Evolutionary conservation across 2,329 filamentous ascomycete species (phyloP), one percentile per base, ranked within the genome.

Genomic region (Xylaria sp.): DNA sequence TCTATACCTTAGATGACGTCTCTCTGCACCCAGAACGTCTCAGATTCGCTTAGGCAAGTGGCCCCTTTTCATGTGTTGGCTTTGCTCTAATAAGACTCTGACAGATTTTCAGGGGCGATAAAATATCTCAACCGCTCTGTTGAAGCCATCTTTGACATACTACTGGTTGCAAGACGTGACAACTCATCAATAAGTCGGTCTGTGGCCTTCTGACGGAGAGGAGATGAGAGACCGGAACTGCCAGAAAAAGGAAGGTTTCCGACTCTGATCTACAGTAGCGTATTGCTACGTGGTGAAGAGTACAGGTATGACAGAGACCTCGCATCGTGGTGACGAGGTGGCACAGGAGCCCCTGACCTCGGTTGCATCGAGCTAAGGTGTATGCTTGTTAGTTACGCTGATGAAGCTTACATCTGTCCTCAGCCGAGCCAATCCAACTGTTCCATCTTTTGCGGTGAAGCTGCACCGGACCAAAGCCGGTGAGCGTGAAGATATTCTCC

Each of bases 21-120:
- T 61, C 39, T 28, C 2, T 12, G 28, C 12, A 15, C 39, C 37
- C 32, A 32, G 20, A n/a, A 54, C 6, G 15, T 56, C 23, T 8
- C 23, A n/a, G 18, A 23, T 48, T 56, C 23, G 18, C 20, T 23
- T 13, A 57, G 28, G 10, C 15, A n/a, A 15, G 23, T 51, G n/a
- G 10, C 12, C 25, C 23, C 32, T 28, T 20, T 28, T 25, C 20
- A 28, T 32, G 15, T 32, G 25, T 28, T 44, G 12, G 52, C 23
- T n/a, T 56, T 12, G n/a, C n/a, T 51, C 60, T 64, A 68, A 65
- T 60, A n/a, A 48, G 9, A 50, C 41, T 68, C 28, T 59, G 37
- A 55, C 55, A 68, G 55, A 37, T 41, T 55, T 23, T 12, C 25
- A 20, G n/a, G 25, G 39, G 1, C 9, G 6, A 2, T 28, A 51